Base-by-base conservation (phyloP, 768 basidiomycete species). In the Rhizopogon vesiculosus region DNA sequence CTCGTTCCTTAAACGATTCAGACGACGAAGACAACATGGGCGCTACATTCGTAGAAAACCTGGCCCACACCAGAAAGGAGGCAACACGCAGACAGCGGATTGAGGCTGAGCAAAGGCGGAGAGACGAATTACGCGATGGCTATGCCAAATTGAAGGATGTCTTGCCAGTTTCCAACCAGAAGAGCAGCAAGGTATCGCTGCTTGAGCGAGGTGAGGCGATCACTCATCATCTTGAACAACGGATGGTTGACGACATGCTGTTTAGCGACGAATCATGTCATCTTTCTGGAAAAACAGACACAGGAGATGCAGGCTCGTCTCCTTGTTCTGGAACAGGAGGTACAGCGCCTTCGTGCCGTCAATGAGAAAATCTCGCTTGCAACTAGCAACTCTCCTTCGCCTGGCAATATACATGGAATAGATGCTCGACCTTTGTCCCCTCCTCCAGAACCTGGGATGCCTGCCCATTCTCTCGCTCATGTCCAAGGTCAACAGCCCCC, bases 71-170 rank as follows among this genome's bases (percentile, higher is more conserved):
- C 9, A 77, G 90, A 65, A 93, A 92, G 67, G 90, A 93, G 73
- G 89, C 89, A 19, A 93, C 91, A 8, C 77, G 91, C 33, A 78
- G 84, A 65, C 90, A 92, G 71, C 78, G 91, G 52, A 92, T 93
- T 55, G 89, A 93, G 74, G 91, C 90, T n/a, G 90, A 93, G 70
- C 89, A 94, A 75, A 78, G 91, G 44, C 79, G 93, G 56, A 80
- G 93, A 60, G 91, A 93, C 70, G 93, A 94, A 72, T 78, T 94
- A 58, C 81, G 93, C 58, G 92, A 95, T 65, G 92, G 91, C 28
- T 95, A 94, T 72, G 86, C 87, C 38, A 86, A 87, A 66, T 76
- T 95, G 70, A 92, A 91, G 72, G 91, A 93, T 59, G 88, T 89
- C 25, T 77, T 95, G 7, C 93, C 93, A 3, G 80, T 87, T 52